Evolutionary conservation across 2,329 filamentous ascomycete genomes (phyloP).

Genomic region (Neonectria hederae): DNA sequence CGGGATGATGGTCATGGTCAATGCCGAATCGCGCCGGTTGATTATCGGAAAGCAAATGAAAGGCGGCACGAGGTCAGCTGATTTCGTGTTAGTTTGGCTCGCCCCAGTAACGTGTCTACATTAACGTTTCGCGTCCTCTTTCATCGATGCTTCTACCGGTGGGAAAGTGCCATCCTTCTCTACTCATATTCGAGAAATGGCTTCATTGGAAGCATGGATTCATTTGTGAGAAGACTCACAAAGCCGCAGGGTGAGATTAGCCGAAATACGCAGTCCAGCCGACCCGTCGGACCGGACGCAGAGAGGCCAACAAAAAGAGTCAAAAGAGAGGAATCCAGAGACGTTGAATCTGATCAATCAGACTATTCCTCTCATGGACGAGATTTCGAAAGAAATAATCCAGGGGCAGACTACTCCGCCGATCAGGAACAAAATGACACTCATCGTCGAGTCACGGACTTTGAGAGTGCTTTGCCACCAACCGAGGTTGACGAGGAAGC

Average conservation of each 20-base stretch:
- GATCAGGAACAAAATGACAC: conserved; percentile 28
- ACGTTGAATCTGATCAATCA: conserved; percentile 38
- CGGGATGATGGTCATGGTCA: conserved; percentile 7
- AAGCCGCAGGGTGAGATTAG: conserved; percentile 26
- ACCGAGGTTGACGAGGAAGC: conserved; percentile 75
- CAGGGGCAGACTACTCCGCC: conserved; percentile 33
- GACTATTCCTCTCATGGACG: conserved; percentile 29
- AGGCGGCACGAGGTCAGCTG: conserved; percentile 47
- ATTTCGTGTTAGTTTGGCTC: conserved; percentile 47
- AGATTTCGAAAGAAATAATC: background rate
- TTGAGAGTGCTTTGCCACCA: conserved; percentile 70
- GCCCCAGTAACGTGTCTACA: conserved; percentile 26
- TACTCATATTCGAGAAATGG: conserved; percentile 15
- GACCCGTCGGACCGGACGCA: conserved; percentile 19
- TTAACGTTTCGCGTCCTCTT: conserved; percentile 30
- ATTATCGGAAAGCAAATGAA: conserved; percentile 30
- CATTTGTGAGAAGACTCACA: conserved; percentile 48
- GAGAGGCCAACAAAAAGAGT: conserved; percentile 46
- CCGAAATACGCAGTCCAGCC: conserved; percentile 20
- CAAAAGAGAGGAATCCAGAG: conserved; percentile 41
- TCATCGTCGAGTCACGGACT: conserved; percentile 42
- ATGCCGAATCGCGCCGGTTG: conserved; percentile 36
- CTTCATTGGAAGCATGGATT: conserved; percentile 47
- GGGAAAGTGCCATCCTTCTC: background rate
- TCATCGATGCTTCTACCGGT: background rate